These are phyloP conservation scores for Cyberlindnera lachancei DNA, from an alignment of 805 yeast species.

Conservation along the genomic window DNA sequence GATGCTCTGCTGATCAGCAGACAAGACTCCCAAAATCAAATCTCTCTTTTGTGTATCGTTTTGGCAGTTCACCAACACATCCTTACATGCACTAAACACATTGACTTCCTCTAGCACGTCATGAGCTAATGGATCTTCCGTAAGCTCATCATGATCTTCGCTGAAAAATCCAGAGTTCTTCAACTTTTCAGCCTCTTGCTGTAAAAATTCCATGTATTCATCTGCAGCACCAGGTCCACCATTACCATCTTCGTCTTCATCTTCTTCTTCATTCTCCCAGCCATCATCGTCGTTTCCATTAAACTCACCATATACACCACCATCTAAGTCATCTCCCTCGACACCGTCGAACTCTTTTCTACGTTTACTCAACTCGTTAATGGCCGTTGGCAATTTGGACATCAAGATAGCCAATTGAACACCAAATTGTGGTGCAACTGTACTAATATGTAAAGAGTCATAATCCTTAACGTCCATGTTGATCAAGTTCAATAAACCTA, in stretches of 20 bases:
- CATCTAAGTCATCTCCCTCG: conserved; percentile 20
- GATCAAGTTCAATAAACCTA: conserved; percentile 54
- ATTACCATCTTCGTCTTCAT: conserved; percentile 22
- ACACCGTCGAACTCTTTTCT: conserved; percentile 35
- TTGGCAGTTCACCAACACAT: conserved; percentile 42
- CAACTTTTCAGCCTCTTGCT: conserved; percentile 34
- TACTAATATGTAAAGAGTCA: conserved; percentile 27
- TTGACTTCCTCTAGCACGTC: conserved; percentile 75
- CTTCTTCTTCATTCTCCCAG: conserved; percentile 32
- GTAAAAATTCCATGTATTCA: conserved; percentile 42
- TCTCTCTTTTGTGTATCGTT: conserved; percentile 42
- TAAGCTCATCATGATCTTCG: conserved; percentile 58
- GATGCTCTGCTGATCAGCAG: conserved; percentile 28
- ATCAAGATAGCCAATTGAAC: conserved; percentile 43
- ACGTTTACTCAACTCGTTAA: conserved; percentile 54
- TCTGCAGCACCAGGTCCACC: conserved; percentile 26
- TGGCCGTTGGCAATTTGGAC: conserved; percentile 63
- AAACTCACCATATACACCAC: conserved; percentile 15
- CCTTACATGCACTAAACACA: conserved; percentile 59
- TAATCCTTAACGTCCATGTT: conserved; percentile 23
- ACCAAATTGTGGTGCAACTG: conserved; percentile 42
- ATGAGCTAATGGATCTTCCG: conserved; percentile 75
- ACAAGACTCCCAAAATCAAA: conserved; percentile 33
- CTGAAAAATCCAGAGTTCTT: conserved; percentile 28
- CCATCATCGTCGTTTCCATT: conserved; percentile 28